Conservation (phyloP, 2,329 filamentous ascomycete genomes). For the Ophiostoma perfectum region DNA sequence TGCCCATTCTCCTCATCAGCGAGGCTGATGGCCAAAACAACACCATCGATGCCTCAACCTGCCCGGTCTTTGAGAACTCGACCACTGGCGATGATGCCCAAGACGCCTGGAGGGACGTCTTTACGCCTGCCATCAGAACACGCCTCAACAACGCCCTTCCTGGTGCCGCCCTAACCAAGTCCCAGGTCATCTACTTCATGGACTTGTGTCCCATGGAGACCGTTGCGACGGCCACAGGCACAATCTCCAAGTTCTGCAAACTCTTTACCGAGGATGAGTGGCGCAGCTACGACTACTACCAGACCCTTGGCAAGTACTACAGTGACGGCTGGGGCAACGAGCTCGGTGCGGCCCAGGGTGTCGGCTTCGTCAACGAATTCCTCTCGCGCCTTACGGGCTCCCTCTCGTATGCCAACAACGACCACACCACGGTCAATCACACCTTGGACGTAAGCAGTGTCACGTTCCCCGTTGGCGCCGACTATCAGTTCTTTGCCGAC, state of each 20-base stretch:
- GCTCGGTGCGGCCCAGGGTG: conserved; percentile 76
- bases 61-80: conserved; percentile 60
- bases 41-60: conserved; percentile 67
- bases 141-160: conserved; percentile 65
- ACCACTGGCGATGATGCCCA: conserved; percentile 49
- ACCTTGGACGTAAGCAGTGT: conserved; percentile 61
- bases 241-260: conserved; percentile 64
- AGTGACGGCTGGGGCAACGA: conserved; percentile 70
- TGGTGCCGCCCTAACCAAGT: conserved; percentile 57
- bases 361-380: conserved; percentile 83
- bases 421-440: conserved; percentile 69
- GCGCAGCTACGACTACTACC: conserved; percentile 73
- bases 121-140: conserved; percentile 60
- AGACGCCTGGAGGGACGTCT: conserved; percentile 54
- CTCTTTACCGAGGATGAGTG: conserved; percentile 72
- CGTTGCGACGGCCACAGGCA: conserved; percentile 43
- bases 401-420: conserved; percentile 56
- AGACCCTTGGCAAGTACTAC: conserved; percentile 79
- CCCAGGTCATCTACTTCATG: conserved; percentile 70
- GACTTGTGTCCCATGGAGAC: conserved; percentile 84
- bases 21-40: conserved; percentile 69
- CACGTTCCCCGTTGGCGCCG: conserved; percentile 67
- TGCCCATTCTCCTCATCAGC: conserved; percentile 56
- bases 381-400: conserved; percentile 68
- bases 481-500: conserved; percentile 66